Evolutionary conservation across 192 early-diverging fungal genomes (phyloP), one percentile per base, ranked within the genome.

Genomic region (Dispira simplex): DNA sequence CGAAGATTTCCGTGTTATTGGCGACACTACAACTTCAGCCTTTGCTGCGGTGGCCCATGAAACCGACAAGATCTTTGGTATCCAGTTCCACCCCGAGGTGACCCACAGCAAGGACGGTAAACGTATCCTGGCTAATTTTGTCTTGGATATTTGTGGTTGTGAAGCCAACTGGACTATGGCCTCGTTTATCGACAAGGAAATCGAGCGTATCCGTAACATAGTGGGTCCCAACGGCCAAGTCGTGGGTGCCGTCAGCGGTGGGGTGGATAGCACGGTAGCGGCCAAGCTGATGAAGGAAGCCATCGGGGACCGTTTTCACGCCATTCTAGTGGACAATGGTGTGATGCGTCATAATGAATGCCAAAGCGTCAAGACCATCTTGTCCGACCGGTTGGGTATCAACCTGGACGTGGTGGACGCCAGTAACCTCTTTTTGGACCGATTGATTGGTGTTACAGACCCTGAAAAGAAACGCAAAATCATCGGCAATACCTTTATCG

Each of bases 81-180:
- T 99, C 64, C 96, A 99, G 81, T 95, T 99, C 87, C 96, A 99
- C 77, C 96, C 96, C 47, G 96, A 99, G 73, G 93, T 99, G 63
- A 93, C 96, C n/a, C 96, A 99, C 76, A 95, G 92, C 65, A 77
- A 84, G 16, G 79, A 85, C 52, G 96, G 96, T 60, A 78, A 87
- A 47, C 64, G 79, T 44, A 68, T 99, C 48, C 70, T 99, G 66
- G 79, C 80, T 65, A 99, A 99, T 85, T 99, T 99, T 86, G 93
- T 93, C 26, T 70, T 90, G 51, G 83, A 82, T 46, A 90, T 97
- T 70, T 95, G 93, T 77, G 72, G 82, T 60, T 87, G 86, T 67
- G 68, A 81, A 67, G 77, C 85, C 56, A 88, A 83, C 71, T 99
- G 96, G 96, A 93, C 92, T 63, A 99, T 99, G 96, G 87, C 79